Evolutionary conservation across 106 monocot genomes (phyloP), one percentile per base, ranked within the genome.

Genomic region (Gastrodia elata): DNA sequence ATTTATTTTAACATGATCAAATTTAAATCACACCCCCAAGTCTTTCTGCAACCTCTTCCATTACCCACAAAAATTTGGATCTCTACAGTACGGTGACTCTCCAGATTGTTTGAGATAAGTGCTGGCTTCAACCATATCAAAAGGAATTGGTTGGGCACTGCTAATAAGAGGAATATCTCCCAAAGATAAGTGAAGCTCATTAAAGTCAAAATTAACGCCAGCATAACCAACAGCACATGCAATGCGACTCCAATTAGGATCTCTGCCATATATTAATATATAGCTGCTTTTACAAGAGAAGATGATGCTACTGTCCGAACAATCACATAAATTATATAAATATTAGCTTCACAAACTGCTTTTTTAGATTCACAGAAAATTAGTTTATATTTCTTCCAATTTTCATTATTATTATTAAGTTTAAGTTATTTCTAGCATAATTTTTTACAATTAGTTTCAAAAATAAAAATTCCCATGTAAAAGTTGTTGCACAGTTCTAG

Each of bases 161-260:
- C 70, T 79, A 92, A 97, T 97, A 27, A 97, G 96, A 10, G 65
- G 76, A 68, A 88, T 88, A 80, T 77, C 39, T 69, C 92, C 96
- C 64, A 97, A 90, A 25, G 84, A 78, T 69, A 97, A 78, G 26
- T 88, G 73, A 70, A 97, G 85, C 30, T 84, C 56, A 48, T 86
- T 80, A 28, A 61, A 82, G 71, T 90, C 58, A 41, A 97, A 97
- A 34, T 72, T 43, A 77, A 92, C 70, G 33, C 96, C 96, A 38
- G 96, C 82, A 81, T 97, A 97, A 26, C 96, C 96, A 71, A 84
- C 90, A 46, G 96, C 92, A 70, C 92, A 92, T 58, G 96, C 96
- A 43, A 97, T 97, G 4, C 96, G 83, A 22, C 96, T 92, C 96
- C 92, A 97, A 67, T 97, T 97, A 57, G 96, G 96, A 83, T 97